Evolutionary conservation across 371 early-diverging fungal species (phyloP).

Genomic region (Rhizoclosmatium hyalinum): DNA sequence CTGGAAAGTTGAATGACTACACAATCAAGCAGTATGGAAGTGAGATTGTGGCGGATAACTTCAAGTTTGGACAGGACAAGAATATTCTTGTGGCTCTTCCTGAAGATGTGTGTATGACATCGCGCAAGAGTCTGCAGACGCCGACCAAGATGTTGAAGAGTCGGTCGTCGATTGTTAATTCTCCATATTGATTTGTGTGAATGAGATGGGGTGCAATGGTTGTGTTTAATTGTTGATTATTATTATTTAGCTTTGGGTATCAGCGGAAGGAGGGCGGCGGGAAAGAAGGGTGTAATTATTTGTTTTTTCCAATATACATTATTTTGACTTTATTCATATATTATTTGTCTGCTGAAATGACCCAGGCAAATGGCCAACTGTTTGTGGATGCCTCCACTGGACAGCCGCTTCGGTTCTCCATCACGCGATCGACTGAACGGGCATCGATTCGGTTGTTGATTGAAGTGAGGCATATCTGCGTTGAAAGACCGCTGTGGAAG

Average conservation of each 20-base stretch:
- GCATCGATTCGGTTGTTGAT: conserved; percentile 7
- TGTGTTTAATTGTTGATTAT: background rate
- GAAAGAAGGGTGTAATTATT: background rate
- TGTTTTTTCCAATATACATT: background rate
- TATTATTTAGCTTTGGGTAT: background rate
- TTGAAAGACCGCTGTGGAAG: background rate
- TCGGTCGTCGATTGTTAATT: conserved; percentile 49
- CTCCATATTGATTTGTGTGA: conserved; percentile 38
- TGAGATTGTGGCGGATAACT: conserved; percentile 89
- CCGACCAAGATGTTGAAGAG: conserved; percentile 57
- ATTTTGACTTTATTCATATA: background rate
- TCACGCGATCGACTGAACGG: conserved; percentile 1
- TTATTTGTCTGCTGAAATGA: background rate
- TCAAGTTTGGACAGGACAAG: conserved; percentile 59
- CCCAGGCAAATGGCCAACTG: background rate
- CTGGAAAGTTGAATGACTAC: conserved; percentile 80
- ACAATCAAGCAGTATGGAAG: conserved; percentile 83
- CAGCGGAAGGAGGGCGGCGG: background rate
- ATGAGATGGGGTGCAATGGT: background rate
- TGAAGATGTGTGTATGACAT: conserved; percentile 60
- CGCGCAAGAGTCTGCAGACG: conserved; percentile 47
- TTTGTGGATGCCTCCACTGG: background rate
- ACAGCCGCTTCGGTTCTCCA: conserved; percentile 3
- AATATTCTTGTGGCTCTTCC: conserved; percentile 62
- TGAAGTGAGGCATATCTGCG: conserved; percentile 2